Base-by-base conservation (phyloP, 768 basidiomycete species). In the Kwoniella newhampshirensis region DNA sequence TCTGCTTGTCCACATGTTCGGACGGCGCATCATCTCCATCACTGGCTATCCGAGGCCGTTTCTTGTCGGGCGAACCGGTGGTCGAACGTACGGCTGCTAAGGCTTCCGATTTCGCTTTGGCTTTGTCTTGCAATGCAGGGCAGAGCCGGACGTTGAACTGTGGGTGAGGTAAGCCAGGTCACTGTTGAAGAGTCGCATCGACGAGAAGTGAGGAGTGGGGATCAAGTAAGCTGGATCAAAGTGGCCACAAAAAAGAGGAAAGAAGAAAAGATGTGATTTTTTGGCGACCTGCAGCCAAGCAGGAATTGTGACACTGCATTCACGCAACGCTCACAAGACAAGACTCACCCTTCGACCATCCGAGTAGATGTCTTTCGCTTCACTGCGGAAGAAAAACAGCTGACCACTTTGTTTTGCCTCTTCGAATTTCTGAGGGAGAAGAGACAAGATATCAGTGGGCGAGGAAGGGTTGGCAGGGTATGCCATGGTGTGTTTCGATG, bases 131-230 rank as follows among this genome's bases (percentile, higher is more conserved):
- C 39, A 97, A 78, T 0, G 91, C 88, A 12, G 90, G 88, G 65
- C 91, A 96, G 37, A 89, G 77, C 59, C 87, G 82, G 55, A 97
- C 83, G 77, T 94, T 83, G 74, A 89, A 96, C 93, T 96, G 68
- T 11, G 36, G 18, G 15, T 11, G 17, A 21, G 32, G 23, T 42
- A 41, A 7, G 20, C 17, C 20, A 17, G 20, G 40, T 21, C 40
- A 41, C n/a, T 37, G 35, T 8, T n/a, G n/a, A 37, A 37, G 35
- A 8, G 35, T 37, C n/a, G 9, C 8, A n/a, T 9, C n/a, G 35
- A 37, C 35, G 9, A 9, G 35, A n/a, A 52, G 12, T 2, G 49
- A 57, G 43, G 30, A 41, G 43, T 2, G 46, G 18, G 46, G n/a
- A 15, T n/a, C n/a, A n/a, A n/a, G 36, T 18, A 25, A 18, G 36